Conservation (phyloP, 345 rosid species). For the Iberis pinnata region DNA sequence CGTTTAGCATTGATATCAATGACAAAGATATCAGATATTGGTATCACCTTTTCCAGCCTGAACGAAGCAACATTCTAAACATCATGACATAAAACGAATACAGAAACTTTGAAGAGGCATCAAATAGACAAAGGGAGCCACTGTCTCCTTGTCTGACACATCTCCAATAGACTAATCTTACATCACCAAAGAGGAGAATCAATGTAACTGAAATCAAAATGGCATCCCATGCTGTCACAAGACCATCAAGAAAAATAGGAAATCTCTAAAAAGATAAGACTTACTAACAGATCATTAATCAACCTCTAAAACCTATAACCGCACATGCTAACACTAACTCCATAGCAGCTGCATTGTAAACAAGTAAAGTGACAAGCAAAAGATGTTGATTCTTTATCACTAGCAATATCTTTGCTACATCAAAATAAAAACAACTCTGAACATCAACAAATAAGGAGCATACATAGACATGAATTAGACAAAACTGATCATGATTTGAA, state of each 20-base stretch:
- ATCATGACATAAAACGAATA: no score
- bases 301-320: slow-evolving; percentile 5
- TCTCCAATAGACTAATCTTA: slow-evolving; percentile 35
- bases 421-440: slow-evolving; percentile 1
- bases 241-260: slow-evolving; percentile 82
- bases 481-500: not conserved
- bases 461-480: slow-evolving; percentile 1
- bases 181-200: slow-evolving; percentile 98
- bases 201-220: slow-evolving; percentile 88
- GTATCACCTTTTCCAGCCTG: slow-evolving; percentile 99
- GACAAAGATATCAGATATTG: slow-evolving; percentile 66
- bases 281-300: slow-evolving; percentile 2
- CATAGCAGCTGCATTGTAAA: slow-evolving; percentile 98
- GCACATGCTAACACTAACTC: slow-evolving; percentile 46
- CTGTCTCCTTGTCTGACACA: no score
- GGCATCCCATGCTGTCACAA: slow-evolving; percentile 79
- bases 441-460: not conserved
- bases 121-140: slow-evolving; percentile 81
- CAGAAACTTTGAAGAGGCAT: not conserved
- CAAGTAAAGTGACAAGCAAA: slow-evolving; percentile 78
- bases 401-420: slow-evolving; percentile 77
- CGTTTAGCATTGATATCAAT: slow-evolving; percentile 79
- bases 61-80: slow-evolving; percentile 1
- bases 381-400: slow-evolving; percentile 89
- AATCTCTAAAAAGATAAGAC: slow-evolving; percentile 58